phyloP scores from a whole-genome alignment of 1,284 basidiomycete genomes.

The Pyrrhoderma lamaoense region DNA sequence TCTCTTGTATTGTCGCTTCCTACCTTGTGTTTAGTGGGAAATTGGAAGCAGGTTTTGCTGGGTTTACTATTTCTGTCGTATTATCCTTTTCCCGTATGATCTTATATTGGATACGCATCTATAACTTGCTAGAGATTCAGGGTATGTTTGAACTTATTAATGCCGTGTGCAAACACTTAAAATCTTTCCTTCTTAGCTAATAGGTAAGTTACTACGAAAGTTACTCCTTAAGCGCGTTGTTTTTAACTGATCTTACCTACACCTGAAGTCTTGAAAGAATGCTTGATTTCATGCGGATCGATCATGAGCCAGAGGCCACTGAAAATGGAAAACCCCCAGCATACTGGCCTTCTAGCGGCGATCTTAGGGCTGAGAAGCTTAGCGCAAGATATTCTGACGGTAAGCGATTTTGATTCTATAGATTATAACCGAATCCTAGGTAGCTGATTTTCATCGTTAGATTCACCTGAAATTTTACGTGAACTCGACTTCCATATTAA shows the following conservation, averaged over 20 bases:
- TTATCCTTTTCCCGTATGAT: slow-evolving; percentile 10
- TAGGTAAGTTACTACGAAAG: slow-evolving; percentile 6
- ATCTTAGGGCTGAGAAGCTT: slow-evolving; percentile 30
- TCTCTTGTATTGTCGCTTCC: slow-evolving; percentile 17
- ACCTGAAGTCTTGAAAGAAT: slow-evolving; percentile 32
- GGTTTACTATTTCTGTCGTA: slow-evolving; percentile 20
- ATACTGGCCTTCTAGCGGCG: slow-evolving; percentile 39
- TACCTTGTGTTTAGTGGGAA: slow-evolving; percentile 19
- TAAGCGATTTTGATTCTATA: neutral
- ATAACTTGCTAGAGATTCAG: slow-evolving; percentile 20
- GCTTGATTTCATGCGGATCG: slow-evolving; percentile 36
- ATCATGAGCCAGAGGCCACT: slow-evolving; percentile 31
- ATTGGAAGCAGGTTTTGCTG: slow-evolving; percentile 14
- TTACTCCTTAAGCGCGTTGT: neutral
- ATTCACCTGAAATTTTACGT: slow-evolving; percentile 32
- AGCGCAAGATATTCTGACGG: slow-evolving; percentile 22
- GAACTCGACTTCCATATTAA: slow-evolving; percentile 32
- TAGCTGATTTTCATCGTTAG: slow-evolving; percentile 1
- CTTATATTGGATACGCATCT: slow-evolving; percentile 19
- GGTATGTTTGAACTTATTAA: neutral
- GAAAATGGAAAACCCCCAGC: slow-evolving; percentile 25
- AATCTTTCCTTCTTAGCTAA: slow-evolving; percentile 7
- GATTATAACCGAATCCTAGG: neutral
- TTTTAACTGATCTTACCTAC: neutral
- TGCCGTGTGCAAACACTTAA: neutral